phyloP scores from a whole-genome alignment of 768 basidiomycete genomes.

The Boletus bicolor region DNA sequence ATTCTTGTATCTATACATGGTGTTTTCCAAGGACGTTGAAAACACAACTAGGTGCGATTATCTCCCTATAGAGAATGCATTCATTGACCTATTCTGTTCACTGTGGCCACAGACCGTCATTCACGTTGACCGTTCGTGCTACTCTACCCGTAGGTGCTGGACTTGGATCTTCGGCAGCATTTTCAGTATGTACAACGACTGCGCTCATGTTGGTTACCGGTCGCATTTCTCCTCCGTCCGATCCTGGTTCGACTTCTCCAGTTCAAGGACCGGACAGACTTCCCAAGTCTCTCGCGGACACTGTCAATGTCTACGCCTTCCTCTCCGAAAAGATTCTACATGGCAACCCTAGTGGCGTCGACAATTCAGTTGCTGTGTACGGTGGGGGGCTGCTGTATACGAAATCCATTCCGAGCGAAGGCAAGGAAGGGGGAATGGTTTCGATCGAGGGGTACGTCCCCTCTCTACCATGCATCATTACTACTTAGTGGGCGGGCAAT shows the following conservation, averaged over 20 bases:
- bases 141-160: slow-evolving; percentile 94
- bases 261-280: slow-evolving; percentile 54
- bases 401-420: slow-evolving; percentile 54
- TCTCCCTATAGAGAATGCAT: slow-evolving; percentile 15
- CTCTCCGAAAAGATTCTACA: slow-evolving; percentile 94
- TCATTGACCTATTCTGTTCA: slow-evolving; percentile 11
- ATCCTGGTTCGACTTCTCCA: slow-evolving; percentile 7
- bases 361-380: slow-evolving; percentile 90
- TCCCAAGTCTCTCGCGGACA: slow-evolving; percentile 60
- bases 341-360: slow-evolving; percentile 95
- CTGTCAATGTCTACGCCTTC: slow-evolving; percentile 92
- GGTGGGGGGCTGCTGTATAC: slow-evolving; percentile 93
- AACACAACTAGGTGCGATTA: slow-evolving; percentile 52
- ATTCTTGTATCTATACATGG: slow-evolving; percentile 94
- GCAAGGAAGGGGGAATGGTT: slow-evolving; percentile 79
- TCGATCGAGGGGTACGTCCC: slow-evolving; percentile 72
- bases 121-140: slow-evolving; percentile 80
- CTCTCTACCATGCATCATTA: not conserved
- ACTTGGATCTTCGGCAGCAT: slow-evolving; percentile 95
- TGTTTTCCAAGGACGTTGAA: slow-evolving; percentile 44
- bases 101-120: slow-evolving; percentile 52
- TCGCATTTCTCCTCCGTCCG: slow-evolving; percentile 51
- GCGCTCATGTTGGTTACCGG: slow-evolving; percentile 73
- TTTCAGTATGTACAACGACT: slow-evolving; percentile 82
- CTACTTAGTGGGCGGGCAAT: not conserved